Evolutionary conservation across 495 filamentous ascomycete species (phyloP).

Genomic region (Penicillium daleae): DNA sequence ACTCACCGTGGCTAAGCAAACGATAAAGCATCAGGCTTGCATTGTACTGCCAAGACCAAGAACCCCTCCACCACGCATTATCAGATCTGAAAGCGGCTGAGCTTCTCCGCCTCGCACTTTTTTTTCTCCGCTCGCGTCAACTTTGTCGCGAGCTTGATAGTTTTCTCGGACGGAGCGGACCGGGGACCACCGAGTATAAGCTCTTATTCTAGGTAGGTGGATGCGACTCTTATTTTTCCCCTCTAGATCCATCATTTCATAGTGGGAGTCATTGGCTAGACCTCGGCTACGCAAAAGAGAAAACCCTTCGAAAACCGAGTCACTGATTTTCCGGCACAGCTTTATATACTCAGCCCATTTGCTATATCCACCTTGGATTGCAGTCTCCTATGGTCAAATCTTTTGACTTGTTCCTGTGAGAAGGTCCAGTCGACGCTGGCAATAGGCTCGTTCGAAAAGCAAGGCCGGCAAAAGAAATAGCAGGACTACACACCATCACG

Average conservation of each 20-base stretch:
- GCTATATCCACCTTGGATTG: neutral
- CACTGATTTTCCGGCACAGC: conserved; percentile 7
- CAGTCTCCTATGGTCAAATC: neutral
- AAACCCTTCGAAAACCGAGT: neutral
- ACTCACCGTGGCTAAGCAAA: neutral
- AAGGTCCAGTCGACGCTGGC: neutral
- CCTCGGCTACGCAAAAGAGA: conserved; percentile 9
- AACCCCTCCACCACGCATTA: conserved; percentile 19
- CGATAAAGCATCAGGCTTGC: neutral
- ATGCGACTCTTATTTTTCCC: conserved; percentile 12
- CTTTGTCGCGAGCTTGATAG: conserved; percentile 2
- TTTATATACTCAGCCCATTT: neutral
- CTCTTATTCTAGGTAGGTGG: conserved; percentile 9
- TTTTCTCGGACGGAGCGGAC: conserved; percentile 9
- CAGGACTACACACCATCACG: neutral
- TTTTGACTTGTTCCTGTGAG: neutral
- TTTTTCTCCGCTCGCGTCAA: conserved; percentile 15
- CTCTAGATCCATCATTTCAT: neutral
- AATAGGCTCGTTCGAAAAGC: neutral
- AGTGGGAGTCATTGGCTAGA: conserved; percentile 4
- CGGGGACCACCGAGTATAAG: neutral
- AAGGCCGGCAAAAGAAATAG: conserved; percentile 6
- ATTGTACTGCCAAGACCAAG: conserved; percentile 15
- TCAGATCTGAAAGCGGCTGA: conserved; percentile 31
- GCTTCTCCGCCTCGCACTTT: conserved; percentile 19